These are phyloP conservation scores for Hypomyces rosellus DNA, from an alignment of 2,329 filamentous ascomycete species.

Conservation along the genomic window DNA sequence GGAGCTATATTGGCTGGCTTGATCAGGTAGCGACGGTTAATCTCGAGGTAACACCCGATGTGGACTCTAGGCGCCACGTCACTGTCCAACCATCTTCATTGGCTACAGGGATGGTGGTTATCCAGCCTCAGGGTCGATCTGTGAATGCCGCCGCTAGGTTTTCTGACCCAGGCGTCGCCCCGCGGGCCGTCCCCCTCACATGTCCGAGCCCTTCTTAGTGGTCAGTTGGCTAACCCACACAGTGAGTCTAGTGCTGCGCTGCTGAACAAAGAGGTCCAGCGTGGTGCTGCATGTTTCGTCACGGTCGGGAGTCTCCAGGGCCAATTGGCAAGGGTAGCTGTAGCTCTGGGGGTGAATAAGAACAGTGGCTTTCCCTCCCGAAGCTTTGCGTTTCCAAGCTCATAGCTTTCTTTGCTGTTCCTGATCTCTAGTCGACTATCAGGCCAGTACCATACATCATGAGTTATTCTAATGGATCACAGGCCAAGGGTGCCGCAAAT, in stretches of 20 bases:
- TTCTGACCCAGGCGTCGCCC: constrained; percentile 2
- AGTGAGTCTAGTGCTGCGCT: background rate
- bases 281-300: background rate
- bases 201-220: constrained; percentile 1
- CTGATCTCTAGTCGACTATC: constrained; percentile 3
- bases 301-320: background rate
- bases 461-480: constrained; percentile 14
- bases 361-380: constrained; percentile 3
- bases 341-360: constrained; percentile 5
- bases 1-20: background rate
- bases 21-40: constrained; percentile 2
- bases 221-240: background rate
- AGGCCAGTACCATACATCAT: constrained; percentile 15
- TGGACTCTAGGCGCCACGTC: background rate
- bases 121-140: constrained; percentile 7
- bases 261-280: too few species aligned
- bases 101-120: background rate
- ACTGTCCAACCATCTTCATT: constrained; percentile 5
- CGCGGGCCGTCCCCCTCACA: constrained; percentile 10
- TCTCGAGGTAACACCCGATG: constrained; percentile 2
- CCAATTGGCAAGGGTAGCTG: background rate
- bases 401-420: background rate
- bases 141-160: constrained; percentile 2
- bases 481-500: constrained; percentile 16
- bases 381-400: background rate